Evolutionary conservation across 2,329 filamentous ascomycete genomes (phyloP), one percentile per base, ranked within the genome.

Genomic region (Coniosporium tulheliwenetii): DNA sequence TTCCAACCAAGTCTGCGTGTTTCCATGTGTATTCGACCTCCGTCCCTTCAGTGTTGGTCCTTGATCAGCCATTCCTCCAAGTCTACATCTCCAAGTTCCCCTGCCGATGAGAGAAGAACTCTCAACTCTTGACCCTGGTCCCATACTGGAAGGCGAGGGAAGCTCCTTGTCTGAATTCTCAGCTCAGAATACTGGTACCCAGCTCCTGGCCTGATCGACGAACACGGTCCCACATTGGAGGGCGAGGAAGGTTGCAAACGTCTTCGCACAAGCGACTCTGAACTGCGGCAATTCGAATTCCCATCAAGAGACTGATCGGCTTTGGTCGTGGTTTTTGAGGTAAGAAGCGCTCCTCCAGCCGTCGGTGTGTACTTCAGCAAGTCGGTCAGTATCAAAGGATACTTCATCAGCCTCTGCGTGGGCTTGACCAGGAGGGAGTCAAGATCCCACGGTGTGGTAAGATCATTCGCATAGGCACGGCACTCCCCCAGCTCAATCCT

Each of bases 341-440:
- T 75, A 80, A 3, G 7, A 26, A 26, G 19, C 19, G 19, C 7
- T 26, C 19, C 19, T 4, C 7, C 19, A 3, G 19, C 7, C 19
- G 19, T 61, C 0, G 84, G 80, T 0, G 89, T 96, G 42, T 80
- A 74, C 46, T 86, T 78, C 16, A 93, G 67, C 9, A 98, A 67
- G 42, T 86, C 79, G 30, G 78, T 76, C 36, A 98, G 75, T 34
- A 98, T 68, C 37, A 94, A 78, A 3, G 86, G 86, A 54, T 96
- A 98, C 54, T 95, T 95, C 30, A 89, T 79, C 46, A 96, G 80
- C 38, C 91, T 77, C 61, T 98, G 91, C 59, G 93, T 87, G 1
- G 91, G 91, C 60, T 98, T 98, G 55, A 98, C 89, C 14, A 98
- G 73, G n/a, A 98, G 69, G 0, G 91, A 93, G 58, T 95, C 87